Percentiles rank a stretch among this genome's conserved stretches.
Evolutionary conservation across 2,329 filamentous ascomycete species (phyloP).

Genomic region (Aspergillus sp.): DNA sequence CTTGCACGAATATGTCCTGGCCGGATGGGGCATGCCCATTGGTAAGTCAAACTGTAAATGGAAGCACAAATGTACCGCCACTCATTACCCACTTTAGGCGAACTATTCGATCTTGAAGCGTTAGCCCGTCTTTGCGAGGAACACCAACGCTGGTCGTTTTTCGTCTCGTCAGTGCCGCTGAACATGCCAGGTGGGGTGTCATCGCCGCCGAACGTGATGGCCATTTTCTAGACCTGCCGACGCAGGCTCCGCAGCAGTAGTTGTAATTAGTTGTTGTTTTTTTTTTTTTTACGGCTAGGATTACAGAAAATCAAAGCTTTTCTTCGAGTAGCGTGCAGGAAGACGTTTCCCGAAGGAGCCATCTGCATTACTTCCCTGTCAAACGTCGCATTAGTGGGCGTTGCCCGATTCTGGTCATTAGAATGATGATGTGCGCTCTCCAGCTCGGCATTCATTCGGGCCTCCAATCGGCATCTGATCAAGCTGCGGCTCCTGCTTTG

Average conservation of each 20-base stretch:
- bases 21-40: slow-evolving; percentile 47
- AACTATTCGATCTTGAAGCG: slow-evolving; percentile 42
- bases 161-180: slow-evolving; percentile 44
- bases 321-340: background rate
- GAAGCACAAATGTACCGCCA: background rate
- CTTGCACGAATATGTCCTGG: slow-evolving; percentile 44
- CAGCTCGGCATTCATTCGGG: background rate
- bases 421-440: background rate
- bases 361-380: background rate
- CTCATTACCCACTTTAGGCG: slow-evolving; percentile 21
- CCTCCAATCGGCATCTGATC: background rate
- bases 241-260: background rate
- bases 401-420: background rate
- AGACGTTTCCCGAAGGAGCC: background rate
- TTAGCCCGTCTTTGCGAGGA: slow-evolving; percentile 31
- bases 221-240: slow-evolving; percentile 32
- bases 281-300: too few species aligned
- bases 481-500: background rate
- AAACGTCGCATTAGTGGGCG: background rate
- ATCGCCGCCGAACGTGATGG: slow-evolving; percentile 41
- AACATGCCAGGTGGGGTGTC: slow-evolving; percentile 45
- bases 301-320: too few species aligned
- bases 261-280: background rate
- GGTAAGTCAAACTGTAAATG: slow-evolving; percentile 23
- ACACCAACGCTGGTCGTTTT: slow-evolving; percentile 43